A percentile compares a stretch with the other conserved stretches of the same genome.
Conservation (phyloP, 768 basidiomycete species). For the Boletus rubescentipes region DNA sequence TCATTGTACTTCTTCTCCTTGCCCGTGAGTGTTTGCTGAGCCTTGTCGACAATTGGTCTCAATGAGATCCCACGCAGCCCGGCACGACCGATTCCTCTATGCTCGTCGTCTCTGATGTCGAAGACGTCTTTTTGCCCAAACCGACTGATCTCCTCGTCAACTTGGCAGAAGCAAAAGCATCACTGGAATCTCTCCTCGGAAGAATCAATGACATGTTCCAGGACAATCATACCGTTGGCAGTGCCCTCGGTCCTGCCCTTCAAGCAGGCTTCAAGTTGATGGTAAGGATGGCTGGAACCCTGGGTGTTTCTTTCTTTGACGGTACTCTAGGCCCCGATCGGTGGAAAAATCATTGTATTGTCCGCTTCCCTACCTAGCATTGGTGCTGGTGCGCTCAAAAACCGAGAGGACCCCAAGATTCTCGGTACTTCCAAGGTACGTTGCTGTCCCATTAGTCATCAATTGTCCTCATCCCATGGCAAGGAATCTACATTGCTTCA, state of each 20-base stretch:
- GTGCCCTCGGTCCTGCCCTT: constrained; percentile 90
- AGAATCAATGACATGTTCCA: constrained; percentile 96
- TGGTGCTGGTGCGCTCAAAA: constrained; percentile 90
- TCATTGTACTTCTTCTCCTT: constrained; percentile 97
- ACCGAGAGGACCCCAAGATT: constrained; percentile 94
- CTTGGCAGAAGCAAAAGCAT: constrained; percentile 76
- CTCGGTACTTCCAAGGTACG: constrained; percentile 88
- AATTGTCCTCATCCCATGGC: constrained; percentile 1
- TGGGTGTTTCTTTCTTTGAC: background rate
- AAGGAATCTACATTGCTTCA: constrained; percentile 91
- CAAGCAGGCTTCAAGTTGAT: constrained; percentile 97
- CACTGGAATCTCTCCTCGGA: constrained; percentile 78
- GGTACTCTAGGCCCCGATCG: constrained; percentile 70
- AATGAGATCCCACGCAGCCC: constrained; percentile 39
- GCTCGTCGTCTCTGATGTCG: constrained; percentile 96
- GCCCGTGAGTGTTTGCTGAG: constrained; percentile 41
- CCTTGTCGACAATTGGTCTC: background rate
- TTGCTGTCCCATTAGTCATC: background rate
- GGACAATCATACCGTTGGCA: constrained; percentile 91
- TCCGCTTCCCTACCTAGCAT: constrained; percentile 84
- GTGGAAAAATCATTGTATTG: constrained; percentile 89
- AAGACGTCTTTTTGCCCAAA: constrained; percentile 97
- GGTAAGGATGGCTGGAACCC: constrained; percentile 41
- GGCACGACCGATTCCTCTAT: constrained; percentile 80
- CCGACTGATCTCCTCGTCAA: constrained; percentile 97